A percentile compares a stretch with the other conserved stretches of the same genome.
Conservation (phyloP, 73 alveolate species). For the Paraurostyla sp. region DNA sequence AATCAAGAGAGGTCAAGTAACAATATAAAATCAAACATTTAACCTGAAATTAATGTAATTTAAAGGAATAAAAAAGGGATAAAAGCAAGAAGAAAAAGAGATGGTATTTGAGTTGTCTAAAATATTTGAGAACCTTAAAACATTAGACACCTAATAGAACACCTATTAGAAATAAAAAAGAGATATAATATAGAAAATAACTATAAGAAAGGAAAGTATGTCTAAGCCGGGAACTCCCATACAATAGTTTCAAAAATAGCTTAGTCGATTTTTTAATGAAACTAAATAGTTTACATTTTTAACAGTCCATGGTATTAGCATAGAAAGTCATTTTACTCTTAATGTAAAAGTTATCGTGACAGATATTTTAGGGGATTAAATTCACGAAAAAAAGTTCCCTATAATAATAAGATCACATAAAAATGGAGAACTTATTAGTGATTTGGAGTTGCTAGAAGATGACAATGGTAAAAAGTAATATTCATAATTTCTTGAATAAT, state of each 20-base stretch:
- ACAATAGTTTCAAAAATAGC: not conserved
- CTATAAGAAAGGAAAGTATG: not conserved
- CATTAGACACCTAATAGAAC: not conserved
- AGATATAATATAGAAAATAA: not conserved
- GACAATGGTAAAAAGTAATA: not conserved
- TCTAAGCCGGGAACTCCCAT: not conserved
- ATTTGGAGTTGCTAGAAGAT: not conserved
- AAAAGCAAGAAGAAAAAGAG: not conserved
- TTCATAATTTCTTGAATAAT: not conserved
- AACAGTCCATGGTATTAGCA: slow-evolving; percentile 23
- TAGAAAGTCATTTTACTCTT: not conserved
- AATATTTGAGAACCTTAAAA: not conserved
- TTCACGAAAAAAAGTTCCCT: slow-evolving; percentile 42
- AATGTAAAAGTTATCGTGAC: not conserved
- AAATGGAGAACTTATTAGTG: slow-evolving; percentile 5
- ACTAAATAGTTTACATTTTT: slow-evolving; percentile 6
- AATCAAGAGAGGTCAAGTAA: not conserved
- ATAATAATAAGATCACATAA: not conserved
- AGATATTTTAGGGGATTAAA: not conserved
- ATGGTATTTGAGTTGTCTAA: not conserved
- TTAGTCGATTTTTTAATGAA: not conserved
- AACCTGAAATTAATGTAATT: not conserved
- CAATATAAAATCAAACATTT: not conserved
- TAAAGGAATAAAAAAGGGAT: not conserved
- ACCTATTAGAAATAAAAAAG: not conserved